Evolutionary conservation across 495 filamentous ascomycete species (phyloP).

Genomic region (Oleoguttula mirabilis): DNA sequence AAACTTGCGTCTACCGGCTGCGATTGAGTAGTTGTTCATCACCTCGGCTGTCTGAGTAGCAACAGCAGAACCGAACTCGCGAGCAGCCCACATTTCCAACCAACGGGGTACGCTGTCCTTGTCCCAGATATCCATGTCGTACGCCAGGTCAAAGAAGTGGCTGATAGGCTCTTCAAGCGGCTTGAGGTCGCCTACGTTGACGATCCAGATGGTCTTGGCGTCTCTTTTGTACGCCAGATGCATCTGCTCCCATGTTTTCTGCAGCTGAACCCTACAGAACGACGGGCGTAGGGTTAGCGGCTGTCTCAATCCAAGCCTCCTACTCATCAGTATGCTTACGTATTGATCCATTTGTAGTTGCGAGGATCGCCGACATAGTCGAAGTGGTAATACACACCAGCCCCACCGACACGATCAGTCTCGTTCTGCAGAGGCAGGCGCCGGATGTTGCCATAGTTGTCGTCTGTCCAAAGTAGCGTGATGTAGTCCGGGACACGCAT

Average conservation of each 20-base stretch:
- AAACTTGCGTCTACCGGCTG: slow-evolving; percentile 53
- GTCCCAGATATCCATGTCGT: slow-evolving; percentile 44
- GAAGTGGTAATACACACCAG: slow-evolving; percentile 56
- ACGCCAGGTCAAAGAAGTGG: slow-evolving; percentile 56
- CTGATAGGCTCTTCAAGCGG: slow-evolving; percentile 56
- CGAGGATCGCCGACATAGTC: slow-evolving; percentile 57
- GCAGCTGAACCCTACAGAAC: slow-evolving; percentile 58
- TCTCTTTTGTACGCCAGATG: slow-evolving; percentile 47
- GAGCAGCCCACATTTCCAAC: slow-evolving; percentile 44
- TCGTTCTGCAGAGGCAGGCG: slow-evolving; percentile 53
- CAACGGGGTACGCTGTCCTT: slow-evolving; percentile 44
- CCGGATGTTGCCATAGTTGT: slow-evolving; percentile 59
- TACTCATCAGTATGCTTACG: too few species aligned
- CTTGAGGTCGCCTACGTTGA: slow-evolving; percentile 67
- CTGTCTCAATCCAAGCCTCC: too few species aligned
- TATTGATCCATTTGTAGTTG: slow-evolving; percentile 38
- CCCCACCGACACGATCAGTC: slow-evolving; percentile 47
- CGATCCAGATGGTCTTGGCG: slow-evolving; percentile 59
- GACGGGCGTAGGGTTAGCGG: slow-evolving; percentile 37
- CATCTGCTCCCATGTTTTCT: slow-evolving; percentile 56
- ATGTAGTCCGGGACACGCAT: slow-evolving; percentile 59
- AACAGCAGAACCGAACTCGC: slow-evolving; percentile 44
- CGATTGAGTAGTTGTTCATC: slow-evolving; percentile 50
- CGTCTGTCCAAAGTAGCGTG: slow-evolving; percentile 62
- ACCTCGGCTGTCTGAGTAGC: slow-evolving; percentile 42